These are phyloP conservation scores for Tetrastigma voinierianum DNA, from an alignment of 164 flowering plant species.

Conservation along the genomic window DNA sequence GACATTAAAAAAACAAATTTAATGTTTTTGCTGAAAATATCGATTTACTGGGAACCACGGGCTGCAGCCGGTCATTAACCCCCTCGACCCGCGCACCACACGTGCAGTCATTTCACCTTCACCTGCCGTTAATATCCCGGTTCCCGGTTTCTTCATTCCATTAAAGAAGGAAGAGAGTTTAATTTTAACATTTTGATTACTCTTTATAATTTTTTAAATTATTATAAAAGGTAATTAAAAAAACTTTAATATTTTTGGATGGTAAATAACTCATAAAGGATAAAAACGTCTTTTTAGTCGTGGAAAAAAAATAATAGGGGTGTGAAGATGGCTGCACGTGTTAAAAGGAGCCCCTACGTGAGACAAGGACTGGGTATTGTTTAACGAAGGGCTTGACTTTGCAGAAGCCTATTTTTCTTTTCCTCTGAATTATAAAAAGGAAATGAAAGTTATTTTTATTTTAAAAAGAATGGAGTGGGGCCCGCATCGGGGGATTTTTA, in stretches of 20 bases:
- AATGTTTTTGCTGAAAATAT: slow-evolving; percentile 2
- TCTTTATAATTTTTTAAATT: background rate
- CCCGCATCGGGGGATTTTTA: background rate
- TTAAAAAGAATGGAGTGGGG: background rate
- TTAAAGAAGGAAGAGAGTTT: too few relatives aligned
- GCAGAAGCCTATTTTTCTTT: slow-evolving; percentile 1
- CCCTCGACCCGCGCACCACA: slow-evolving; percentile 29
- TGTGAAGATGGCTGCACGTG: slow-evolving; percentile 19
- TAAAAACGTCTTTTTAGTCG: slow-evolving; percentile 5
- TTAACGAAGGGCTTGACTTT: background rate
- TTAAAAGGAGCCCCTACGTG: slow-evolving; percentile 17
- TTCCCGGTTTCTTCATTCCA: background rate
- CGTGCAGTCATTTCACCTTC: slow-evolving; percentile 33
- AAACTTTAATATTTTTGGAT: background rate
- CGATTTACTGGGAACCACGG: slow-evolving; percentile 23
- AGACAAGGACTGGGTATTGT: background rate
- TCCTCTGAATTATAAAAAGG: background rate
- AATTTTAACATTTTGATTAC: too few relatives aligned
- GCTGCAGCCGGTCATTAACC: slow-evolving; percentile 20
- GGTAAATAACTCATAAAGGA: background rate
- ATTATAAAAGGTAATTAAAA: too few relatives aligned
- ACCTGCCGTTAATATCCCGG: slow-evolving; percentile 12
- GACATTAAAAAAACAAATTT: background rate
- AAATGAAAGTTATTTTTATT: background rate
- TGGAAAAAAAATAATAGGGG: background rate